Conservation (phyloP, 2,329 filamentous ascomycete species). For the Phialophora verrucosa region DNA sequence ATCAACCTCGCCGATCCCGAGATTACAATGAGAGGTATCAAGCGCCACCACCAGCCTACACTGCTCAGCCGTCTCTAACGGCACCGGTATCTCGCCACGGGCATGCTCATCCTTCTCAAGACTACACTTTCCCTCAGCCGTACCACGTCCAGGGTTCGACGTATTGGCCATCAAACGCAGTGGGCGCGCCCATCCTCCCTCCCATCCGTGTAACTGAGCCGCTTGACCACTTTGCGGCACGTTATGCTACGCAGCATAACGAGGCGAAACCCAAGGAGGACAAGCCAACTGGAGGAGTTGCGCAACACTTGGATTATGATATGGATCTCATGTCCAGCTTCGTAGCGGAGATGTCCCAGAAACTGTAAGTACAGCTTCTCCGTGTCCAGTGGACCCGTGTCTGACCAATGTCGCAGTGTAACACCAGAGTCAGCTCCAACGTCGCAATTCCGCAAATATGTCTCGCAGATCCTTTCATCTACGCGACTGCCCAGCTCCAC, state of each 20-base stretch:
- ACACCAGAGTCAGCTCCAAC: constrained; percentile 67
- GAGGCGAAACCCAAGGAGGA: constrained; percentile 62
- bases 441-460: constrained; percentile 85
- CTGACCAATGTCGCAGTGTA: constrained; percentile 67
- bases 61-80: constrained; percentile 33
- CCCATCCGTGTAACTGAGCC: constrained; percentile 51
- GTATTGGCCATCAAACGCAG: constrained; percentile 34
- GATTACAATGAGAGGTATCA: constrained; percentile 54
- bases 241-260: constrained; percentile 42
- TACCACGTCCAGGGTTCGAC: constrained; percentile 31
- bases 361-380: constrained; percentile 62
- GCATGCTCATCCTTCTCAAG: constrained; percentile 30
- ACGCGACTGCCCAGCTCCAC: constrained; percentile 89
- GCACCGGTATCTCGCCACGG: constrained; percentile 24
- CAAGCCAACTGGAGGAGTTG: constrained; percentile 80
- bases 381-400: constrained; percentile 49
- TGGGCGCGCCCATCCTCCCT: constrained; percentile 47
- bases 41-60: constrained; percentile 50
- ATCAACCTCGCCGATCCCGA: constrained; percentile 50
- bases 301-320: constrained; percentile 93
- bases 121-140: constrained; percentile 33
- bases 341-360: constrained; percentile 84
- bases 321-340: constrained; percentile 97
- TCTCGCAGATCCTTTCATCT: constrained; percentile 86
- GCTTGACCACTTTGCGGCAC: constrained; percentile 30